phyloP scores from a whole-genome alignment of 2,329 filamentous ascomycete genomes.

The Diplodia intermedia region DNA sequence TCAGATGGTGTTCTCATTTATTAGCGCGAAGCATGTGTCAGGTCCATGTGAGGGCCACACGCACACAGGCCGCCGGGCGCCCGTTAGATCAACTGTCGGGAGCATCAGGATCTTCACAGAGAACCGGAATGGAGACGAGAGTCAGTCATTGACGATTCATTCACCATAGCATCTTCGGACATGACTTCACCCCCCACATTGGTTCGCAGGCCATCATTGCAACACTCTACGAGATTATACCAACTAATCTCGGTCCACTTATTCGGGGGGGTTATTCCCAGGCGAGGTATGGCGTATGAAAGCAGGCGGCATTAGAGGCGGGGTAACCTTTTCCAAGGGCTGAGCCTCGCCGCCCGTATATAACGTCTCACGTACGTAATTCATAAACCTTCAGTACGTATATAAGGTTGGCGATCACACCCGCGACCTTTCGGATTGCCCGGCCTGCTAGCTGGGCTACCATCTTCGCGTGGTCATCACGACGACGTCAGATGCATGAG shows the following conservation, averaged over 20 bases:
- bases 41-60: not conserved
- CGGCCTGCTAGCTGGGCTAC: not conserved
- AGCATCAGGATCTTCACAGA: not conserved
- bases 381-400: not conserved
- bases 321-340: no score
- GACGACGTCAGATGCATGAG: not conserved
- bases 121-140: not conserved
- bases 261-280: no score
- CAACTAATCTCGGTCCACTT: no score
- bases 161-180: no score
- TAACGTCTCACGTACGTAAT: no score
- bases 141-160: not conserved
- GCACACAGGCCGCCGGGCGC: not conserved
- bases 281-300: no score
- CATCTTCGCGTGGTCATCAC: not conserved
- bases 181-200: no score
- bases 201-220: no score
- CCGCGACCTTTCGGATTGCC: not conserved
- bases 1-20: conserved; percentile 23
- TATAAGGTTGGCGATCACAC: not conserved
- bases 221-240: no score
- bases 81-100: not conserved
- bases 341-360: no score
- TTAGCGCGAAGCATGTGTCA: conserved; percentile 21
- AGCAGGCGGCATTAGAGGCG: no score